Evolutionary conservation across 2,329 filamentous ascomycete species (phyloP).

Genomic region (Beauveria bassiana): DNA sequence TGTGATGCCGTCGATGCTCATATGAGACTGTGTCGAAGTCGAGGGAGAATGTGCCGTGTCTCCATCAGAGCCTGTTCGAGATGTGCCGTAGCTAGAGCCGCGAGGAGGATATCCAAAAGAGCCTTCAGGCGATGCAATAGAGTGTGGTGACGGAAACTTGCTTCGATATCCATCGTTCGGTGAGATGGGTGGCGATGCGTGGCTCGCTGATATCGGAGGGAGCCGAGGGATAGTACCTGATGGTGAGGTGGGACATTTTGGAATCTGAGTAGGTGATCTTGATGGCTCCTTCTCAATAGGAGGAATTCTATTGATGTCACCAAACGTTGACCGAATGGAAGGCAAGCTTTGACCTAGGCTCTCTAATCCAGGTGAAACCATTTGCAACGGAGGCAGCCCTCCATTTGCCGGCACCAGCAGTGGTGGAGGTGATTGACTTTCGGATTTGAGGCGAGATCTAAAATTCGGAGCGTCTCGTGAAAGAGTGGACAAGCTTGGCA

Average conservation of each 20-base stretch:
- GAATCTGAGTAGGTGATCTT: slow-evolving; percentile 17
- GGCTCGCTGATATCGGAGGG: slow-evolving; percentile 22
- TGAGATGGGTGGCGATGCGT: slow-evolving; percentile 40
- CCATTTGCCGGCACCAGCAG: slow-evolving; percentile 20
- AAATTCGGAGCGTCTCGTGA: slow-evolving; percentile 4
- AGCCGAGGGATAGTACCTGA: slow-evolving; percentile 24
- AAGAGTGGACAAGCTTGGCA: slow-evolving; percentile 11
- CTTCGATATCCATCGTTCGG: slow-evolving; percentile 39
- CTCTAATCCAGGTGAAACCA: slow-evolving; percentile 28
- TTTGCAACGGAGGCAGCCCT: slow-evolving; percentile 30
- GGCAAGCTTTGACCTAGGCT: slow-evolving; percentile 29
- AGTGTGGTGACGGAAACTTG: slow-evolving; percentile 40
- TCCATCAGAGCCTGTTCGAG: neutral
- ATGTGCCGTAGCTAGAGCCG: neutral
- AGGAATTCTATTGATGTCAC: slow-evolving; percentile 25
- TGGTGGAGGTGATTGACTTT: slow-evolving; percentile 18
- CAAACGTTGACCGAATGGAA: slow-evolving; percentile 30
- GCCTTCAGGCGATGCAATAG: slow-evolving; percentile 28
- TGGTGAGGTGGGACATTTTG: slow-evolving; percentile 28
- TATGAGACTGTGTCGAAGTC: slow-evolving; percentile 1
- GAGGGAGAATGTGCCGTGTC: neutral
- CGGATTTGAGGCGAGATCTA: slow-evolving; percentile 13
- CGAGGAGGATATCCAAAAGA: slow-evolving; percentile 28
- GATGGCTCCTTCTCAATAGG: slow-evolving; percentile 26
- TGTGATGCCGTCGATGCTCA: slow-evolving; percentile 44